Conservation (phyloP, 208 protist species). For the Novymonas esmeraldas region DNA sequence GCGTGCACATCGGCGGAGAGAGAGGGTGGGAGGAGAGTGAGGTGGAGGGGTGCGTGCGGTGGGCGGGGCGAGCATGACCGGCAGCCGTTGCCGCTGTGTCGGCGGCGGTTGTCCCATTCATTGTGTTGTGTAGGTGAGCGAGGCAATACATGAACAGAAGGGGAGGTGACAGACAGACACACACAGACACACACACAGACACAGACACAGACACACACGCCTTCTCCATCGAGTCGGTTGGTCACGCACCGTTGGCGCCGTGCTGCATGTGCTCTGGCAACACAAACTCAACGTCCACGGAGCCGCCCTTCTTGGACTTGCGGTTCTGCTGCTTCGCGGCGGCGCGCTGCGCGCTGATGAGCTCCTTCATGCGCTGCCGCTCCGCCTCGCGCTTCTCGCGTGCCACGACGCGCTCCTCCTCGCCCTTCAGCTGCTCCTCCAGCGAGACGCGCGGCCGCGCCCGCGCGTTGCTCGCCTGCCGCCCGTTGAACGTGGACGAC, state of each 20-base stretch:
- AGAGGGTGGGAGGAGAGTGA: too few species aligned
- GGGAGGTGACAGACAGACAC: background rate
- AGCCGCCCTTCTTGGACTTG: conserved; percentile 35
- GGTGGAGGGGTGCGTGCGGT: too few species aligned
- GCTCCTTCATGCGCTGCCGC: conserved; percentile 71
- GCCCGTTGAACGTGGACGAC: conserved; percentile 30
- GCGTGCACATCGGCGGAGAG: background rate
- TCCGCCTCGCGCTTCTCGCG: conserved; percentile 72
- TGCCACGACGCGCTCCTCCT: conserved; percentile 43
- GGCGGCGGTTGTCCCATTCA: too few species aligned
- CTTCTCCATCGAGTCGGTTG: conserved; percentile 4
- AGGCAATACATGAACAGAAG: too few species aligned
- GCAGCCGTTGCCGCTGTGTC: too few species aligned
- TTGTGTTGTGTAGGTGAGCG: too few species aligned
- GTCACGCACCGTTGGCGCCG: conserved; percentile 16
- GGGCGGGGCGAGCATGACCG: too few species aligned
- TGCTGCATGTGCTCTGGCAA: conserved; percentile 53
- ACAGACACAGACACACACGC: background rate
- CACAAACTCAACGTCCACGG: conserved; percentile 57
- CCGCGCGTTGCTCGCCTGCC: conserved; percentile 50
- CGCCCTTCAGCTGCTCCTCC: conserved; percentile 37
- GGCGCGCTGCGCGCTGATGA: conserved; percentile 66
- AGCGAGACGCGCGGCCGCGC: conserved; percentile 22
- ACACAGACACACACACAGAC: background rate
- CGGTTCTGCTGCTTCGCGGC: conserved; percentile 48